Percentiles rank a stretch among this genome's conserved stretches.
Conservation (phyloP, 306 rosid species). For the Betula pendula region DNA sequence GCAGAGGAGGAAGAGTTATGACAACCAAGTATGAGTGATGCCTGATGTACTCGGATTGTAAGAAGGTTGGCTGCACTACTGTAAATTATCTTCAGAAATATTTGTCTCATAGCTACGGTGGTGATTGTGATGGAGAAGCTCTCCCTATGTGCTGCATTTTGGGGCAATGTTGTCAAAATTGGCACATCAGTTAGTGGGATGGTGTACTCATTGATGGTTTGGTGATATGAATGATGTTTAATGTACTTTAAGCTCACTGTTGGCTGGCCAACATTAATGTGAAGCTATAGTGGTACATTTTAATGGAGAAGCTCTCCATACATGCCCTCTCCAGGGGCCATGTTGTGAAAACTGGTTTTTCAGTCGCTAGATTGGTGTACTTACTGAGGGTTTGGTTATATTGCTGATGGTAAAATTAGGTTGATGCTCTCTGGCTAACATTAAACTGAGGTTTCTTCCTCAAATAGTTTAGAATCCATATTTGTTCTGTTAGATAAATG, state of each 20-base stretch:
- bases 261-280: not conserved
- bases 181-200: not conserved
- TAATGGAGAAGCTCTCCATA: not conserved
- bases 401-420: not conserved
- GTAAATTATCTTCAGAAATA: not conserved
- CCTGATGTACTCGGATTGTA: not conserved
- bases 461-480: not conserved
- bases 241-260: not conserved
- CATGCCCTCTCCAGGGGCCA: not conserved
- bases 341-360: not conserved
- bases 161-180: not conserved
- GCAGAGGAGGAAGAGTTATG: not conserved
- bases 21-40: not conserved
- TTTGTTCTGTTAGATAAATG: not conserved
- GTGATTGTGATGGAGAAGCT: not conserved
- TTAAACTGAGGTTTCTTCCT: not conserved
- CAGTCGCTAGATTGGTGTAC: not conserved
- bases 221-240: not conserved
- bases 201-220: not conserved
- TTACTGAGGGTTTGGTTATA: not conserved
- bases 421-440: not conserved
- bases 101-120: not conserved
- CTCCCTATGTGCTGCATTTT: not conserved
- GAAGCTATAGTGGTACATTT: not conserved
- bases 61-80: not conserved